Conservation (phyloP, 345 rosid species). For the Jatropha curcas region DNA sequence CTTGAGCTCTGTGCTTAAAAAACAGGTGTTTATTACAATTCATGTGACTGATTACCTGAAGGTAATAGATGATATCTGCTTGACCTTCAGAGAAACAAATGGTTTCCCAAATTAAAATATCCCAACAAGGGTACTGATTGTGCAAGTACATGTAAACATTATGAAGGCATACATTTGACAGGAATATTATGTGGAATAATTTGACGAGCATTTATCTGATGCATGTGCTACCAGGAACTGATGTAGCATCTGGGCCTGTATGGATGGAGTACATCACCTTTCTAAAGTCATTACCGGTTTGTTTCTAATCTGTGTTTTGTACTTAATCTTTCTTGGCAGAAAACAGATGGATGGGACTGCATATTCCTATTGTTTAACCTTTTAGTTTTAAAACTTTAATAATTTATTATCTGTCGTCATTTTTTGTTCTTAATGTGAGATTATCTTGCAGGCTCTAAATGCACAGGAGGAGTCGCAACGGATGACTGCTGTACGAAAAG, state of each 20-base stretch:
- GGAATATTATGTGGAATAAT: not conserved
- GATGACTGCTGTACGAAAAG: conserved; percentile 77
- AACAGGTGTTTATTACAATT: not conserved
- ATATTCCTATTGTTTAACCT: not conserved
- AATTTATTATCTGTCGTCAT: not conserved
- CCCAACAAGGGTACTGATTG: not conserved
- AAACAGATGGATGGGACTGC: conserved; percentile 1
- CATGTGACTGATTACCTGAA: not conserved
- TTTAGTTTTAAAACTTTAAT: not conserved
- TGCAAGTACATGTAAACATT: not conserved
- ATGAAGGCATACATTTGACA: not conserved
- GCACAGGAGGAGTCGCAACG: conserved; percentile 78
- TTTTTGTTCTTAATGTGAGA: conserved; percentile 24
- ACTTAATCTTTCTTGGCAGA: not conserved
- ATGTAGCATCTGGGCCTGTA: conserved; percentile 86
- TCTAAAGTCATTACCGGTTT: conserved; percentile 77
- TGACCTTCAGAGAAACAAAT: not conserved
- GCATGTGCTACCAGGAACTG: conserved; percentile 63
- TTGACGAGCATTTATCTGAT: conserved; percentile 21
- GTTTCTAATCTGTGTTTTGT: conserved; percentile 30
- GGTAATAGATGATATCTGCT: not conserved
- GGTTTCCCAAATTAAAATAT: not conserved
- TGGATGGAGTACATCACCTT: conserved; percentile 91
- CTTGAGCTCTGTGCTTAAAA: not conserved
- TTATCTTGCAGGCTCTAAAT: conserved; percentile 56